Base-by-base conservation (phyloP, 352 stramenopile species). In the Phytophthora tubulina region DNA sequence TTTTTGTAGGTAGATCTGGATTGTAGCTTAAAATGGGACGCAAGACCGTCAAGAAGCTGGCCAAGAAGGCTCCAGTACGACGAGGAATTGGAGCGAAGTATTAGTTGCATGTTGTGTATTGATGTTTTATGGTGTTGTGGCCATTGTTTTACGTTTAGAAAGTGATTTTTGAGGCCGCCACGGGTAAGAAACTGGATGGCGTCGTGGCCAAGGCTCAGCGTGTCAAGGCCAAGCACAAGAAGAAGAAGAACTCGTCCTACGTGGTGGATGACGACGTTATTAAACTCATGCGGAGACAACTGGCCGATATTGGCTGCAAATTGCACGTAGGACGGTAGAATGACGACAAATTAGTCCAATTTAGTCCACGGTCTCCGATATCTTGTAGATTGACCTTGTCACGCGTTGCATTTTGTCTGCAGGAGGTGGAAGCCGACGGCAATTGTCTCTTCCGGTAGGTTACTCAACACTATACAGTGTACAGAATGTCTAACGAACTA, bases 401-500 rank as follows among this genome's bases (percentile, higher is more conserved):
- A 46, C 14, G 33, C 46, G 5, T 66, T 44, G 35, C 15, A 38
- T 50, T 52, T 17, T 56, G 27, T 11, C 17, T 69, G 36, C 51
- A 95, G 88, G 79, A 91, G 54, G 88, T 95, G 14, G 85, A 94
- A 60, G 80, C 86, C 2, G 88, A 95, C 52, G 88, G 88, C 41
- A 95, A 95, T 66, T 95, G 88, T 64, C 69, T 94, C n/a, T 95
- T 95, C 59, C 82, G 88, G 87, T 93, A 73, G 17, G 67, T 56
- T 31, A 30, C 14, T 61, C 1, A 38, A 10, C 35, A 31, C 10
- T 56, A 15, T n/a, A 14, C 32, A 45, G 52, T 32, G 13, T 32
- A 0, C n/a, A 33, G 7, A 57, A 10, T 9, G 14, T 7, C 48
- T 72, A 15, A 78, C 39, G 35, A 33, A 39, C 3, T 59, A 38